These are phyloP conservation scores for Magnusiomyces paraingens DNA, from an alignment of 1,139 yeast genomes.

Conservation along the genomic window DNA sequence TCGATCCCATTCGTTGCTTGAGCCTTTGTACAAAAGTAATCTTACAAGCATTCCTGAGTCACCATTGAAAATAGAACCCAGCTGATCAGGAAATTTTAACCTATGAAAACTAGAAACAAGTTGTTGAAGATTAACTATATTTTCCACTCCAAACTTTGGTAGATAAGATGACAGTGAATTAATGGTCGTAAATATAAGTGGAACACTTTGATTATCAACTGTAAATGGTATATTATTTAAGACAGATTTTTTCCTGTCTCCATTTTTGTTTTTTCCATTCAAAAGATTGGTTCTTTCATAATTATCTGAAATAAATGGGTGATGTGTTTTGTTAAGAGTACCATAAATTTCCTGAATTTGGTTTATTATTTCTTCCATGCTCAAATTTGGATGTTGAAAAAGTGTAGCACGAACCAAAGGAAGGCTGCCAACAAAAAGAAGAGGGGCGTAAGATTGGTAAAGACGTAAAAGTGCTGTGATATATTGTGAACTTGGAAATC, in stretches of 20 bases:
- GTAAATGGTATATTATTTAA: constrained; percentile 18
- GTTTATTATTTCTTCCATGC: constrained; percentile 6
- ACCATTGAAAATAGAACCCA: constrained; percentile 23
- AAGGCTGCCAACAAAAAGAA: constrained; percentile 24
- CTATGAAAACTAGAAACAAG: constrained; percentile 22
- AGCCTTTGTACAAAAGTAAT: constrained; percentile 22
- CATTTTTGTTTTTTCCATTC: constrained; percentile 3
- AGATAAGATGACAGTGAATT: constrained; percentile 19
- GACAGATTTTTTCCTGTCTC: constrained; percentile 10
- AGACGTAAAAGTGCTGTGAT: constrained; percentile 29
- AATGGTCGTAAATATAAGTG: constrained; percentile 19
- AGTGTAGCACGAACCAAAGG: constrained; percentile 25
- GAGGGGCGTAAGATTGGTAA: constrained; percentile 30
- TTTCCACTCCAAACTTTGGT: constrained; percentile 17
- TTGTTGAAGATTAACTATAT: constrained; percentile 19
- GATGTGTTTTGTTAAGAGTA: constrained; percentile 11
- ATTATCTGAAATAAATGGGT: constrained; percentile 11
- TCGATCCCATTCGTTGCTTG: constrained; percentile 23
- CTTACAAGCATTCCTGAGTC: constrained; percentile 20
- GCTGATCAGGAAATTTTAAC: constrained; percentile 24
- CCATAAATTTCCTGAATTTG: constrained; percentile 7
- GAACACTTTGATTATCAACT: constrained; percentile 16
- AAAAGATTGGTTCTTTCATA: background rate
- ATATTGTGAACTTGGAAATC: constrained; percentile 33
- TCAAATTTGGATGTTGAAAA: constrained; percentile 29